Evolutionary conservation across 352 stramenopile genomes (phyloP).

Genomic region (Globisporangium lucens): DNA sequence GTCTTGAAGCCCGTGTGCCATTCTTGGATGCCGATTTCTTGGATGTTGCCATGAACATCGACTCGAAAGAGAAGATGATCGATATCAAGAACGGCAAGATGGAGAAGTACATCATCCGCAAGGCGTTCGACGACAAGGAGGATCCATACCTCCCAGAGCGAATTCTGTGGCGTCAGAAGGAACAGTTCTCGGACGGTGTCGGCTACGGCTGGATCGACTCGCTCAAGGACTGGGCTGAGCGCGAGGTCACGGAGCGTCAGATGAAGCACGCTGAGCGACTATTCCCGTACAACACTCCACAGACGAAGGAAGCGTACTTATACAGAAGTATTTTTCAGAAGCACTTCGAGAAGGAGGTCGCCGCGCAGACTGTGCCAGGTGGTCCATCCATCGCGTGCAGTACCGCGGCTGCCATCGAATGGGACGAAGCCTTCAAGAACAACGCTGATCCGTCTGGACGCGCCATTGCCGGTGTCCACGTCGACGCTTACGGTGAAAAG

Average conservation of each 20-base stretch:
- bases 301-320: conserved; percentile 97
- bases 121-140: conserved; percentile 97
- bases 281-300: conserved; percentile 98
- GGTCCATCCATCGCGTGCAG: conserved; percentile 98
- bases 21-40: conserved; percentile 99
- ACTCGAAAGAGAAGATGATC: conserved; percentile 98
- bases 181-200: conserved; percentile 99
- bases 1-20: conserved; percentile 96
- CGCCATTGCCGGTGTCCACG: conserved; percentile 93
- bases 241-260: conserved; percentile 94
- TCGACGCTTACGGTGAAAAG: conserved; percentile 86
- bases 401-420: conserved; percentile 96
- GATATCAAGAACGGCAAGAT: conserved; percentile 88
- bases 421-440: conserved; percentile 95
- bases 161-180: conserved; percentile 99
- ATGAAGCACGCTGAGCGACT: conserved; percentile 92
- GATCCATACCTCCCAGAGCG: conserved; percentile 96
- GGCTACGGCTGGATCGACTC: conserved; percentile 99
- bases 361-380: conserved; percentile 95
- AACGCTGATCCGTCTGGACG: conserved; percentile 94
- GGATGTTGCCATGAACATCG: conserved; percentile 97
- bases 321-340: conserved; percentile 98
- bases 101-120: conserved; percentile 99
- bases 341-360: conserved; percentile 96
- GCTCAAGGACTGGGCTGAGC: conserved; percentile 94